Conservation (phyloP, 495 filamentous ascomycete genomes). For the Cryomyces antarcticus region DNA sequence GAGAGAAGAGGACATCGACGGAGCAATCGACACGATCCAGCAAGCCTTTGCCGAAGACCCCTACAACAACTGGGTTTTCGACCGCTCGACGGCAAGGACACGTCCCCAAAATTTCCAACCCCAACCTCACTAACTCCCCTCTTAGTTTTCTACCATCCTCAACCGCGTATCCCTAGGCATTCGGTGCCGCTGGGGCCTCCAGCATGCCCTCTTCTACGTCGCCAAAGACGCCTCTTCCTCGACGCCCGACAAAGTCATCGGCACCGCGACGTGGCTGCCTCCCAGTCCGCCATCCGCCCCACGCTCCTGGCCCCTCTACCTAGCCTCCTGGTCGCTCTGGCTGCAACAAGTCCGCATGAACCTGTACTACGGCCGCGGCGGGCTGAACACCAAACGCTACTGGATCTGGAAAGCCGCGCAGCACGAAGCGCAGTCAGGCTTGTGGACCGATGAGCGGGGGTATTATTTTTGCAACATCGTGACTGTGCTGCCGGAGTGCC, state of each 20-base stretch:
- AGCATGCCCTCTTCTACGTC: constrained; percentile 40
- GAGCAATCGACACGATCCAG: constrained; percentile 35
- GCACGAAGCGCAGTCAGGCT: constrained; percentile 29
- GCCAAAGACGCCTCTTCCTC: constrained; percentile 27
- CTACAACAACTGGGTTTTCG: constrained; percentile 42
- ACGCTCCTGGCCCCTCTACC: constrained; percentile 32
- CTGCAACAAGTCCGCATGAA: constrained; percentile 39
- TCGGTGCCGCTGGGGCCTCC: constrained; percentile 42
- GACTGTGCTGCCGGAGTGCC: constrained; percentile 36
- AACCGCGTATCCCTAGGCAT: constrained; percentile 42
- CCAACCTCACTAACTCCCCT: not conserved
- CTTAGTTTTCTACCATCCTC: constrained; percentile 31
- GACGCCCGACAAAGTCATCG: constrained; percentile 26
- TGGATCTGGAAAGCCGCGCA: constrained; percentile 44
- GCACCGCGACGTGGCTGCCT: constrained; percentile 43
- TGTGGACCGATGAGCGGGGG: constrained; percentile 37
- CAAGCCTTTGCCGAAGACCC: constrained; percentile 45
- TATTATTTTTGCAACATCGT: constrained; percentile 58
- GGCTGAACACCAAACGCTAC: constrained; percentile 41
- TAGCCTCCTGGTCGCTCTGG: constrained; percentile 37
- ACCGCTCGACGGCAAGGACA: constrained; percentile 26
- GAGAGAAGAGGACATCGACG: constrained; percentile 36
- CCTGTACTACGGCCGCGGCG: constrained; percentile 40
- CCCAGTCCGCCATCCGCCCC: constrained; percentile 24
- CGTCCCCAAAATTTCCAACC: not conserved